Evolutionary conservation across 345 rosid genomes (phyloP).

Genomic region (Brassica rapa): DNA sequence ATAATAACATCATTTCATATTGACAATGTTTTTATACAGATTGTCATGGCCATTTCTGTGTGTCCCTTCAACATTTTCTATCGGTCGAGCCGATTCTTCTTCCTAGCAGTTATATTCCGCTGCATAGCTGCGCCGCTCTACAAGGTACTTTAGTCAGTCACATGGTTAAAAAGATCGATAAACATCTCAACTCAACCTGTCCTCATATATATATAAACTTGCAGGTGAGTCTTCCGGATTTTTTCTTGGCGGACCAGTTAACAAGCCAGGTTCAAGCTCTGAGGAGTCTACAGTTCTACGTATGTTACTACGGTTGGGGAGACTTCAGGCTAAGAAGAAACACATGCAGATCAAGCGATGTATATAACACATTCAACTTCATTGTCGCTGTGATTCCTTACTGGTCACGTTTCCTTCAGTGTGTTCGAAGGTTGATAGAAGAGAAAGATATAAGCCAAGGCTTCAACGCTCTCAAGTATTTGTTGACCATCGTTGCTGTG

Average conservation of each 20-base stretch:
- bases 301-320: conserved; percentile 80
- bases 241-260: conserved; percentile 72
- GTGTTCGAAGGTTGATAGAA: conserved; percentile 59
- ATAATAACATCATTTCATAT: background rate
- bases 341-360: conserved; percentile 42
- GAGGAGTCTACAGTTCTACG: conserved; percentile 68
- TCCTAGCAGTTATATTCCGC: conserved; percentile 39
- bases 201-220: background rate
- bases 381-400: conserved; percentile 64
- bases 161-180: background rate
- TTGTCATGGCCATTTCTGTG: conserved; percentile 16
- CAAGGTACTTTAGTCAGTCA: conserved; percentile 30
- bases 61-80: conserved; percentile 43
- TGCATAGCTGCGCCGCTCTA: conserved; percentile 44
- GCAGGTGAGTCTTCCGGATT: conserved; percentile 67
- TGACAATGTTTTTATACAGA: conserved; percentile 18
- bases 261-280: conserved; percentile 83
- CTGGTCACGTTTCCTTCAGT: conserved; percentile 61
- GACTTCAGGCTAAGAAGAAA: conserved; percentile 46
- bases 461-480: conserved; percentile 58
- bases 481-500: conserved; percentile 57
- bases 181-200: background rate
- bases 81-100: conserved; percentile 21
- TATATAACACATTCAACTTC: conserved; percentile 49
- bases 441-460: conserved; percentile 62